Evolutionary conservation across 768 basidiomycete species (phyloP), one percentile per base, ranked within the genome.

Genomic region (Rhodosporidiobolus sp.): DNA sequence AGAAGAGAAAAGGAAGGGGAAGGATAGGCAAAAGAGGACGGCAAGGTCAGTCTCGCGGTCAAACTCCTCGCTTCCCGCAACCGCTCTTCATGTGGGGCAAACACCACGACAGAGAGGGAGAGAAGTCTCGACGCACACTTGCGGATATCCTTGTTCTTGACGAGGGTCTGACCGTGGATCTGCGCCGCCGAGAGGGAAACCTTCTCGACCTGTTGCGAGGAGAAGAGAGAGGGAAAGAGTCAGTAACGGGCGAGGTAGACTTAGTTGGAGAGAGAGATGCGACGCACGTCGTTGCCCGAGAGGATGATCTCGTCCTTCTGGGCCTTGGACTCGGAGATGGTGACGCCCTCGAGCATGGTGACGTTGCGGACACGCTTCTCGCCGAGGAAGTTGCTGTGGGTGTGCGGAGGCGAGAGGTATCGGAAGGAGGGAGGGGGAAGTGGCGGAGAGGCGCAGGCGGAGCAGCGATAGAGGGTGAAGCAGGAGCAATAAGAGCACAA

Each of bases 181-280:
- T 91, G 91, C 58, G 96, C 96, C 72, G 96, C 93, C 89, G 94
- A 96, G 83, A 98, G 95, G 46, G 95, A 98, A 62, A 99, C 96
- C 79, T 90, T 91, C 82, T 98, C 90, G 73, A 99, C 86, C 82
- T 99, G 81, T 92, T 94, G 59, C 95, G 74, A 77, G 76, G 53
- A 62, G 50, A 34, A 24, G 19, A 9, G 14, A 76, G 66, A 80
- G 79, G n/a, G n/a, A n/a, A n/a, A n/a, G n/a, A n/a, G n/a, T n/a
- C n/a, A n/a, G n/a, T n/a, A n/a, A n/a, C n/a, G n/a, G n/a, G n/a
- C n/a, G n/a, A n/a, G n/a, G n/a, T n/a, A n/a, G n/a, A n/a, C n/a
- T n/a, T n/a, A n/a, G n/a, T n/a, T n/a, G n/a, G 76, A 81, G 14
- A 43, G 38, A 7, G 38, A 78, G 79, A 59, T 43, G 43, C 8